phyloP scores from a whole-genome alignment of 1,284 basidiomycete species.

The Pseudozyma hubeiensis region DNA sequence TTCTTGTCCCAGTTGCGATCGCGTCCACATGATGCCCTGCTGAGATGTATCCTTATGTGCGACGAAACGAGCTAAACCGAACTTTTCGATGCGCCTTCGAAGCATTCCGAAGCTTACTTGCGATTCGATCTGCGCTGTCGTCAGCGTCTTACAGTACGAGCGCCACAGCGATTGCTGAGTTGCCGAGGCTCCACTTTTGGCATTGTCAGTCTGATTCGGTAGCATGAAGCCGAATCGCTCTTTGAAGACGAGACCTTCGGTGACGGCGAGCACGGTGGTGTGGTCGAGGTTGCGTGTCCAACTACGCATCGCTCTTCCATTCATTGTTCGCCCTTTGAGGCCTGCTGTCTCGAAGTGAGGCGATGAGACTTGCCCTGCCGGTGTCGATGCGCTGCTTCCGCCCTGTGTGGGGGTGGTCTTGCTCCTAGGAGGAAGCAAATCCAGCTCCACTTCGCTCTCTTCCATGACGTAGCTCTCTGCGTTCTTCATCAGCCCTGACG shows the following conservation, averaged over 20 bases:
- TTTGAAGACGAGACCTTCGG: constrained; percentile 59
- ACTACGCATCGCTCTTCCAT: constrained; percentile 58
- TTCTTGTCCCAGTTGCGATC: constrained; percentile 19
- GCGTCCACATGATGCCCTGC: constrained; percentile 57
- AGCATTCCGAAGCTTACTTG: constrained; percentile 58
- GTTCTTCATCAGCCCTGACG: constrained; percentile 76
- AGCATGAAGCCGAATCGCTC: constrained; percentile 50
- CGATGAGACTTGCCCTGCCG: background rate
- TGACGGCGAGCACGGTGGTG: constrained; percentile 63
- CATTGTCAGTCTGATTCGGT: background rate
- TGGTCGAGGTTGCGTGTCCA: constrained; percentile 68
- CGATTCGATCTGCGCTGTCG: constrained; percentile 60
- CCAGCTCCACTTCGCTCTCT: constrained; percentile 66
- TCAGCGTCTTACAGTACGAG: constrained; percentile 49
- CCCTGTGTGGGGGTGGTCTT: constrained; percentile 1
- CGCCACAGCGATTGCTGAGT: constrained; percentile 16
- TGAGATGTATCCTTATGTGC: constrained; percentile 65
- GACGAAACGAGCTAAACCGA: constrained; percentile 64
- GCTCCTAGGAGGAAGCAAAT: constrained; percentile 40
- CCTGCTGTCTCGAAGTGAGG: background rate
- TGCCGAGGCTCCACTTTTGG: background rate
- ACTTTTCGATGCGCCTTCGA: constrained; percentile 64
- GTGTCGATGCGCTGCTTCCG: background rate
- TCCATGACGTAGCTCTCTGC: constrained; percentile 68
- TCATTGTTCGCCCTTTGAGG: constrained; percentile 41